Base-by-base conservation (phyloP, 805 yeast species). In the Teunomyces tritomae region DNA sequence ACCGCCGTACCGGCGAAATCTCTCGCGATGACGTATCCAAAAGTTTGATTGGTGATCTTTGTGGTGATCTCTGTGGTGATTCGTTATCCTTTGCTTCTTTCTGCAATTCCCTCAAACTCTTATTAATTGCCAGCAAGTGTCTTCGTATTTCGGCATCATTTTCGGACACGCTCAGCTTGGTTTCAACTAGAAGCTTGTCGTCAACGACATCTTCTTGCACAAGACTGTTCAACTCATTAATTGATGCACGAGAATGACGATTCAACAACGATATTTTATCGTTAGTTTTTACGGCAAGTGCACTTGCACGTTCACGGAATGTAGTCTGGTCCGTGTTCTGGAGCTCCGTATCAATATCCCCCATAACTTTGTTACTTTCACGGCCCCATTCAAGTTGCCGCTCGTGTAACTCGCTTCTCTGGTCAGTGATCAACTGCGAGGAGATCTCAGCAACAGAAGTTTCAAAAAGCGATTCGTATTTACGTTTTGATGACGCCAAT, bases 121-220 rank as follows among this genome's bases (percentile, higher is more conserved):
- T 32, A 24, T 33, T 36, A 17, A 49, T 34, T 4, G 27, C 39
- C 24, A 26, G 29, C 24, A 49, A 33, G 3, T 37, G 29, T 4
- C 29, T 17, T 30, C 28, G 28, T 29, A 49, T 45, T 8, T 43
- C 46, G 13, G 48, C 32, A 29, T 45, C 51, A 28, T 49, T 49
- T 26, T 33, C 32, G 9, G 29, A 17, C 20, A 43, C 24, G 9
- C 27, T 34, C 16, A 33, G 39, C n/a, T 27, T 30, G 30, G 35
- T 32, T 2, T 34, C 46, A 4, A 28, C 50, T 47, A 44, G 29
- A 37, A 37, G 40, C 27, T 11, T 20, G 13, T 24, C 27, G 27
- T 37, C 40, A 17, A 37, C 27, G 11, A 26, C 8, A n/a, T 37
- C 20, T 16, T 24, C 13, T 16, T 37, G 29, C 10, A 37, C 40